Base-by-base conservation (phyloP, 2,329 filamentous ascomycete genomes). In the Colletotrichum lentis region DNA sequence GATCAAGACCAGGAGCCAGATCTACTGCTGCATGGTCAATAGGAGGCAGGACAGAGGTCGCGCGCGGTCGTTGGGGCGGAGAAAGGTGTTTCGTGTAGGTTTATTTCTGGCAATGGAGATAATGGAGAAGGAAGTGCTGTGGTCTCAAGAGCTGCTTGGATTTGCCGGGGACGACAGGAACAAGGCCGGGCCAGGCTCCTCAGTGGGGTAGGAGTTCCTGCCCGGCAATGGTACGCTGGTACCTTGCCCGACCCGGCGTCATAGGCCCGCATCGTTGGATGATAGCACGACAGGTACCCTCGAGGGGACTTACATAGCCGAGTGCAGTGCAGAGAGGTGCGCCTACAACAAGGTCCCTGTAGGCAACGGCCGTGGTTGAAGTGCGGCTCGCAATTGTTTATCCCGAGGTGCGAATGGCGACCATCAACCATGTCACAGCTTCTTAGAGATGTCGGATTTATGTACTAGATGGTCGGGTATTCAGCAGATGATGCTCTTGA, bases 91-190 rank as follows among this genome's bases (percentile, higher is more conserved):
- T 69, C 66, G 66, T 39, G 50, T 50, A 52, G 62, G 62, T 53
- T 43, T 69, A 69, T 69, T 69, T 66, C 66, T 69, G 62, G 66
- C 50, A 69, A 61, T 59, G 62, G 44, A 62, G 64, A 35, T 35
- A 35, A 69, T 52, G 62, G 56, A 69, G 47, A 35, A 46, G 31
- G 44, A 41, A 64, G 16, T 50, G 31, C 31, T 35, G 7, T 35
- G 31, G 31, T 35, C 31, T 35, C 31, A 35, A 35, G 31, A 35
- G 8, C 31, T 61, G 66, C 62, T 69, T 61, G 44, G 57, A 50
- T 49, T 44, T 65, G 66, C 66, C 56, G 66, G 66, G 62, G 64
- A 44, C 62, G 54, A 64, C 60, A 35, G 56, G 62, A 69, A 60
- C 62, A 56, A 57, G 62, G 49, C 55, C 65, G 61, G 43, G 63